Conservation (phyloP, 208 protist species). For the Crithidia mellificae region DNA sequence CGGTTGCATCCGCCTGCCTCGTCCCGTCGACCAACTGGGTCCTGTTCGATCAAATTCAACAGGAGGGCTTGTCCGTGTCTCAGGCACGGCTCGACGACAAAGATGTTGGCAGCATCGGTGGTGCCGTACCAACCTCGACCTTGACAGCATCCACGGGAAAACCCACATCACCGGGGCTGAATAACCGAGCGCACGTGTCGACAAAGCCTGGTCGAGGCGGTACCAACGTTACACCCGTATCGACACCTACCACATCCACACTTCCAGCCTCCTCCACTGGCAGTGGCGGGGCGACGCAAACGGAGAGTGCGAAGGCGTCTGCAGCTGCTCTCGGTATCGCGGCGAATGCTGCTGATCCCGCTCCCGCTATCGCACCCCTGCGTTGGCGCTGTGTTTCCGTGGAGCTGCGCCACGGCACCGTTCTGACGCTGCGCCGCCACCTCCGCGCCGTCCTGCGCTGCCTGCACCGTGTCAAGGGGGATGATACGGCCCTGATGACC, state of each 20-base stretch:
- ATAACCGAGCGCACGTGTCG: background rate
- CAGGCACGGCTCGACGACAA: background rate
- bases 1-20: conserved; percentile 2
- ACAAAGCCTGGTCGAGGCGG: background rate
- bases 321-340: background rate
- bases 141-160: background rate
- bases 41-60: conserved; percentile 25
- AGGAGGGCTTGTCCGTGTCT: background rate
- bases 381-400: conserved; percentile 32
- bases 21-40: conserved; percentile 37
- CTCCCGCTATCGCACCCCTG: conserved; percentile 2
- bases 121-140: too few relatives aligned
- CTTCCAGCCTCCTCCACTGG: background rate
- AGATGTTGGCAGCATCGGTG: too few relatives aligned
- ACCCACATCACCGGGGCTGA: background rate
- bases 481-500: background rate
- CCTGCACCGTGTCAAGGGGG: conserved; percentile 15
- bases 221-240: background rate
- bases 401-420: conserved; percentile 16
- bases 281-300: background rate
- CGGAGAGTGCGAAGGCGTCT: background rate
- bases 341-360: background rate
- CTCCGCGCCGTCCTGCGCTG: conserved; percentile 26
- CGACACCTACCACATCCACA: background rate
- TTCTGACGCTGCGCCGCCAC: conserved; percentile 25